Conservation (phyloP, 371 early-diverging fungal species). For the Nematocida sp. region DNA sequence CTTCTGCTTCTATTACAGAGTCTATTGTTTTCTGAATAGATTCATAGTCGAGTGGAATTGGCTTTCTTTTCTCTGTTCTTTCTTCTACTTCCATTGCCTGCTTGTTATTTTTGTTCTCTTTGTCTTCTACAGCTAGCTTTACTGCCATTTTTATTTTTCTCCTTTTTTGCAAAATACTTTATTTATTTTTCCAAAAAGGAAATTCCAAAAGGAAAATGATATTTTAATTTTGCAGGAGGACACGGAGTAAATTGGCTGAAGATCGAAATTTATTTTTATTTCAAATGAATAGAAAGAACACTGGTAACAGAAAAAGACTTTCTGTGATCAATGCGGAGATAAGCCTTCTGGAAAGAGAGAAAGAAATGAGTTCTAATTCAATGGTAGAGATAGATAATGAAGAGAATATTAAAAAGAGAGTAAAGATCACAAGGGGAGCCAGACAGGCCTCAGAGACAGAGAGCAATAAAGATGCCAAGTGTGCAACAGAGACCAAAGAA, state of each 20-base stretch:
- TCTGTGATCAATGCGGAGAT: constrained; percentile 23
- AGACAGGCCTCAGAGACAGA: neutral
- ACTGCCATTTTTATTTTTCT: neutral
- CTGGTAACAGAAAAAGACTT: constrained; percentile 7
- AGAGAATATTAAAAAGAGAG: constrained; percentile 28
- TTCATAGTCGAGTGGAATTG: constrained; percentile 46
- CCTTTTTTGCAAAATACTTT: constrained; percentile 5
- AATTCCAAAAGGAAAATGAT: no score
- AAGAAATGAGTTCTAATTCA: constrained; percentile 1
- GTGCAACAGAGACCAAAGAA: neutral
- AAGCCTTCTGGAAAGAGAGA: constrained; percentile 28
- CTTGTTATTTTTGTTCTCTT: neutral
- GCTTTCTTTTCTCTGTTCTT: constrained; percentile 28
- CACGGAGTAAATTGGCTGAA: constrained; percentile 17
- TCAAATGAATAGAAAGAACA: constrained; percentile 22
- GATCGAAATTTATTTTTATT: neutral
- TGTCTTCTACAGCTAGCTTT: neutral
- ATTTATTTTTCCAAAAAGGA: constrained; percentile 36
- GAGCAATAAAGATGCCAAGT: neutral
- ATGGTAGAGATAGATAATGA: constrained; percentile 33
- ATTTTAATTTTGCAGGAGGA: no score
- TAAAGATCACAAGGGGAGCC: neutral
- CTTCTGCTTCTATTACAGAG: constrained; percentile 26
- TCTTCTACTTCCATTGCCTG: neutral
- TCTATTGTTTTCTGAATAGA: constrained; percentile 37